Evolutionary conservation across 2,329 filamentous ascomycete species (phyloP).

Genomic region (Colletotrichum spinosum): DNA sequence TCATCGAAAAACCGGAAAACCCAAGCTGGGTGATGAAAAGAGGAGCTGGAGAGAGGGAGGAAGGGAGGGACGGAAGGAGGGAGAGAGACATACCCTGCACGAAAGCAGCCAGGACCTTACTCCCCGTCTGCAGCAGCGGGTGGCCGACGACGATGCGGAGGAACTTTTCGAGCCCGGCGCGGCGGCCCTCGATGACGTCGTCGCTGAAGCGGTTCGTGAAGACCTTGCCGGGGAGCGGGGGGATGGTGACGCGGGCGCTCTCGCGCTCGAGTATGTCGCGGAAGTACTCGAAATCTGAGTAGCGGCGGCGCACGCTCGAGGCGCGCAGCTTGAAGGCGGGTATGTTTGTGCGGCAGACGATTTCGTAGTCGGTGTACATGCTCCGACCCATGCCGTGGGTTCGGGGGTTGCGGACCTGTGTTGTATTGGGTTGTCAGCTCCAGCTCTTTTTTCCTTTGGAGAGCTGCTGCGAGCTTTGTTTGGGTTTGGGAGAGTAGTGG

Average conservation of each 20-base stretch:
- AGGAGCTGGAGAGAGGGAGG: too few species aligned
- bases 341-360: constrained; percentile 97
- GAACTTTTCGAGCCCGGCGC: constrained; percentile 93
- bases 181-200: constrained; percentile 94
- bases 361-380: constrained; percentile 99
- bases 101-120: constrained; percentile 95
- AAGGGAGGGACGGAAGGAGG: too few species aligned
- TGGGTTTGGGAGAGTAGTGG: too few species aligned
- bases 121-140: constrained; percentile 95
- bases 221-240: constrained; percentile 94
- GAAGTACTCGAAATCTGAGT: constrained; percentile 99
- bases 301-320: constrained; percentile 89
- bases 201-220: constrained; percentile 98
- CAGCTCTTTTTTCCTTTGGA: too few species aligned
- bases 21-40: too few species aligned
- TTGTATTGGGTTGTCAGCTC: constrained; percentile 24
- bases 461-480: too few species aligned
- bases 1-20: neutral
- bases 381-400: constrained; percentile 93
- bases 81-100: constrained; percentile 78
- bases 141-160: constrained; percentile 98
- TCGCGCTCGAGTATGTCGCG: constrained; percentile 98
- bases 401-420: constrained; percentile 89
- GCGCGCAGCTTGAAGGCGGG: constrained; percentile 97
- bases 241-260: constrained; percentile 92